Conservation (phyloP, 495 filamentous ascomycete genomes). For the Penicillium argentinense region DNA sequence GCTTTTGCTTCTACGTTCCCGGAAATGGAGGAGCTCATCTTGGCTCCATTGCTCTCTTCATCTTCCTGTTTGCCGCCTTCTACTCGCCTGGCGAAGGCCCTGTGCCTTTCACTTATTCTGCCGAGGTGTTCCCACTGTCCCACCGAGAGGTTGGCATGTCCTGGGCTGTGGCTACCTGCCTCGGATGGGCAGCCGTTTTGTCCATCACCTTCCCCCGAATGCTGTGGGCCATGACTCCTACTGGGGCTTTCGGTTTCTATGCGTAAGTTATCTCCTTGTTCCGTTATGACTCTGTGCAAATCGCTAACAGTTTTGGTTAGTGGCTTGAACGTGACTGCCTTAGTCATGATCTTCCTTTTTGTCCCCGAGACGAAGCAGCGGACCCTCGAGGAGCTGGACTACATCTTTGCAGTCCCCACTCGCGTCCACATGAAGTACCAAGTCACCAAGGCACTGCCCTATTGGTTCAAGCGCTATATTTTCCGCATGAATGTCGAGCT, state of each 20-base stretch:
- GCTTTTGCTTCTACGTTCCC: conserved; percentile 69
- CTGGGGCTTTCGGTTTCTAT: conserved; percentile 52
- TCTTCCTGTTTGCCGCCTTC: conserved; percentile 66
- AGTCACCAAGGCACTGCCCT: conserved; percentile 60
- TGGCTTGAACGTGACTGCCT: conserved; percentile 65
- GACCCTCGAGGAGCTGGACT: conserved; percentile 82
- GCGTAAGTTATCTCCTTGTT: conserved; percentile 30
- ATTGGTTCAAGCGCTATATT: conserved; percentile 68
- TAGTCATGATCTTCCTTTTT: conserved; percentile 71
- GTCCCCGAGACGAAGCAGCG: conserved; percentile 79
- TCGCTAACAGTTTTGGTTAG: conserved; percentile 36
- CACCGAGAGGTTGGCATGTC: conserved; percentile 75
- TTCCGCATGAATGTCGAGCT: conserved; percentile 55
- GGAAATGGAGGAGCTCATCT: conserved; percentile 49
- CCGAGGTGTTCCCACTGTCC: conserved; percentile 77
- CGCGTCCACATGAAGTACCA: conserved; percentile 65
- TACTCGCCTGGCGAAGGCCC: conserved; percentile 72
- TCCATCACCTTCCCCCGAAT: conserved; percentile 70
- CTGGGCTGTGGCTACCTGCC: conserved; percentile 70
- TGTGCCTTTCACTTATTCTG: conserved; percentile 72
- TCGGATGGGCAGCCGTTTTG: conserved; percentile 73
- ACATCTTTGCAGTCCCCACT: conserved; percentile 75
- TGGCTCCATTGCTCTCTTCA: conserved; percentile 60
- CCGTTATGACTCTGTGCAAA: conserved; percentile 4
- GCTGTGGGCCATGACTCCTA: conserved; percentile 53